These are phyloP conservation scores for Malassezia restricta DNA, from an alignment of 1,284 basidiomycete species.

Conservation along the genomic window DNA sequence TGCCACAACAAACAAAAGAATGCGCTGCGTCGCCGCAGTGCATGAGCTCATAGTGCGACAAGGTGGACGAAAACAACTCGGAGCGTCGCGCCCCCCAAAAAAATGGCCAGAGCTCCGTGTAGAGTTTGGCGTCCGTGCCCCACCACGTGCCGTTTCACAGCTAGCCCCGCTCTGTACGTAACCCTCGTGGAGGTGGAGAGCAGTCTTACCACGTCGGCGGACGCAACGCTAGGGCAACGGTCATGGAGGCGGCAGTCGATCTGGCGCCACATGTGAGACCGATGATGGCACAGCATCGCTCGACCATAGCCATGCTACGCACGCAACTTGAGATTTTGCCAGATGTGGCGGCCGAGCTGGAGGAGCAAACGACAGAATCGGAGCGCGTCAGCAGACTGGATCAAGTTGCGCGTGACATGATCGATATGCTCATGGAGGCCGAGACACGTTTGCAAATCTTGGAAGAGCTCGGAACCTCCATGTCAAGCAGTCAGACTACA, in stretches of 20 bases:
- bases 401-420: slow-evolving; percentile 19
- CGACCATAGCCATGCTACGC: background rate
- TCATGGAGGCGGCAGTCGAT: background rate
- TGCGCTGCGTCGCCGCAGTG: background rate
- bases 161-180: background rate
- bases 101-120: background rate
- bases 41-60: background rate
- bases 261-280: slow-evolving; percentile 9
- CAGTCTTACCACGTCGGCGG: background rate
- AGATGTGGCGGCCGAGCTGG: slow-evolving; percentile 8
- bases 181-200: background rate
- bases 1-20: background rate
- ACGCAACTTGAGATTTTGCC: background rate
- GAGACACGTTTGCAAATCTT: slow-evolving; percentile 18
- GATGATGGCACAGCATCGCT: slow-evolving; percentile 2
- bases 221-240: background rate
- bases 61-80: background rate
- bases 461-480: slow-evolving; percentile 13
- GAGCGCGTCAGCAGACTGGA: slow-evolving; percentile 21
- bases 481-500: background rate
- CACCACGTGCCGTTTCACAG: background rate
- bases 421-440: slow-evolving; percentile 26
- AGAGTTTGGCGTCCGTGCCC: background rate
- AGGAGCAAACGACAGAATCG: slow-evolving; percentile 7
- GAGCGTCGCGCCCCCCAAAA: background rate